Evolutionary conservation across 2,329 filamentous ascomycete genomes (phyloP).

Genomic region (Zasmidium citrigriseum): DNA sequence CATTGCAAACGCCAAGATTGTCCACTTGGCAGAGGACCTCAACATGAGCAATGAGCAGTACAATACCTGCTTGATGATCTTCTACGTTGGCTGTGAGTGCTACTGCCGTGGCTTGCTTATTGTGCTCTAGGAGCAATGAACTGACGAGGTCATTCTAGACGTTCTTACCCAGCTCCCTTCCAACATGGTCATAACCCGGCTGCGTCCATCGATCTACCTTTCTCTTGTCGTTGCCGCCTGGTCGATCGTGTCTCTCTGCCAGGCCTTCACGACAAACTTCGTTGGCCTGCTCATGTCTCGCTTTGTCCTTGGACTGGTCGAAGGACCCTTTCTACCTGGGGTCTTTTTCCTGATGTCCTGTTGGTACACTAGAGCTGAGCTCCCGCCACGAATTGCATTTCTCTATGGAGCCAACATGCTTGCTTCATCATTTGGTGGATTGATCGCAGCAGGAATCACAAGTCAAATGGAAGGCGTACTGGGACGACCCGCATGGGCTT

Average conservation of each 20-base stretch:
- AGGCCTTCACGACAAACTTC: too few species aligned
- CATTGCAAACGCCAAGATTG: not conserved
- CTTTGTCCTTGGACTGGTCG: too few species aligned
- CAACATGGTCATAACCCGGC: slow-evolving; percentile 49
- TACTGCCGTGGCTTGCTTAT: too few species aligned
- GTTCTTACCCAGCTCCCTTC: slow-evolving; percentile 34
- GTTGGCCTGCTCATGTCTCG: too few species aligned
- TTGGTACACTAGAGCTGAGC: too few species aligned
- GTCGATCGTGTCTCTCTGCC: too few species aligned
- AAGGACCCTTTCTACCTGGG: too few species aligned
- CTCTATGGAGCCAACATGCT: too few species aligned
- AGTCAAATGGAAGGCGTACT: slow-evolving; percentile 28
- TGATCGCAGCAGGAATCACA: slow-evolving; percentile 11
- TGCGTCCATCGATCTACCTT: slow-evolving; percentile 43
- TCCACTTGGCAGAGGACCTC: not conserved
- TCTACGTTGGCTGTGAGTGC: slow-evolving; percentile 4
- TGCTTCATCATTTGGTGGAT: too few species aligned
- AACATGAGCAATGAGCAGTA: slow-evolving; percentile 3
- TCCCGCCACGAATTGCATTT: too few species aligned
- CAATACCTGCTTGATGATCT: slow-evolving; percentile 6
- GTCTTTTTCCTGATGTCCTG: too few species aligned
- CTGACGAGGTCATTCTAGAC: not conserved
- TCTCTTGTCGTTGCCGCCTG: slow-evolving; percentile 32
- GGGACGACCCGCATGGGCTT: slow-evolving; percentile 35
- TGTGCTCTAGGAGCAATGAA: too few species aligned